Conservation (phyloP, 495 filamentous ascomycete species). For the Chaetomium fimeti region DNA sequence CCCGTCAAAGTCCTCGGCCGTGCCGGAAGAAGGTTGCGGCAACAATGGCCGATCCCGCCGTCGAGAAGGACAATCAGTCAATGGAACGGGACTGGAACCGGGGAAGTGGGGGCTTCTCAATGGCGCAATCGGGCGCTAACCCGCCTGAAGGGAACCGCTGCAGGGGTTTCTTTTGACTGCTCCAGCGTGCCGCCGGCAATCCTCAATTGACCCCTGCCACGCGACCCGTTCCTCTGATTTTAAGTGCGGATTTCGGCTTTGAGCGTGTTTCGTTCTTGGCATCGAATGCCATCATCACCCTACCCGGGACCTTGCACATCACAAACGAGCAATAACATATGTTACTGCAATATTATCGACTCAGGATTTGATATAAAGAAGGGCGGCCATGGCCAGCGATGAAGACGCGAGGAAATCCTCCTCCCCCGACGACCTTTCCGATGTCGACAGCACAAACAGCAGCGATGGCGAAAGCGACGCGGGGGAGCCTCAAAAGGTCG, state of each 20-base stretch:
- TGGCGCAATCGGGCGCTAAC: constrained; percentile 30
- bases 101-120: constrained; percentile 15
- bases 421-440: constrained; percentile 32
- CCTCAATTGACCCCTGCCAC: constrained; percentile 5
- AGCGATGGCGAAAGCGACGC: constrained; percentile 34
- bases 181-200: constrained; percentile 18
- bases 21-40: background rate
- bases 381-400: constrained; percentile 27
- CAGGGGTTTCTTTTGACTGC: constrained; percentile 10
- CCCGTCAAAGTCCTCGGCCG: background rate
- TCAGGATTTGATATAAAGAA: background rate
- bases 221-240: constrained; percentile 5
- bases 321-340: background rate
- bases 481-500: constrained; percentile 44
- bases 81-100: background rate
- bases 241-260: background rate
- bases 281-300: constrained; percentile 8
- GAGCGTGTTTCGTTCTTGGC: constrained; percentile 6
- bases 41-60: constrained; percentile 16
- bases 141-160: constrained; percentile 24
- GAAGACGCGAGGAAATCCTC: constrained; percentile 30
- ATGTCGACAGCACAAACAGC: constrained; percentile 22
- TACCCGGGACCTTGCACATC: background rate
- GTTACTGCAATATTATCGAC: background rate
- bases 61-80: background rate